Conservation (phyloP, 2,329 filamentous ascomycete genomes). For the Ophiocordyceps sinensis region DNA sequence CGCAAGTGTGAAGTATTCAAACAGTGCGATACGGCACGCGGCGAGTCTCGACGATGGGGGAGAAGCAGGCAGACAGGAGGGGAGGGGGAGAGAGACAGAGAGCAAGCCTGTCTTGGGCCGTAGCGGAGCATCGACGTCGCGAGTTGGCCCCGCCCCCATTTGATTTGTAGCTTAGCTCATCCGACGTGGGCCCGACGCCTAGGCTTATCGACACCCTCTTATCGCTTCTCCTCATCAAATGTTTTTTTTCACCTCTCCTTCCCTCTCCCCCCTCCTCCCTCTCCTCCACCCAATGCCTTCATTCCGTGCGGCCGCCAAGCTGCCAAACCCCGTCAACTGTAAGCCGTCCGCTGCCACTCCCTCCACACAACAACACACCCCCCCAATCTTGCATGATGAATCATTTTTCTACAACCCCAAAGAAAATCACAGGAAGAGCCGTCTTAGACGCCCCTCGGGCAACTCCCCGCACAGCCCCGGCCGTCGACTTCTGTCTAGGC, state of each 20-base stretch:
- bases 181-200: neutral
- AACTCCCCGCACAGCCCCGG: neutral
- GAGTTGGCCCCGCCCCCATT: neutral
- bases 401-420: slow-evolving; percentile 24
- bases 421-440: slow-evolving; percentile 28
- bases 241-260: too few species aligned
- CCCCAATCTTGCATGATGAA: slow-evolving; percentile 24
- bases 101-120: neutral
- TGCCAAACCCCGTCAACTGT: neutral
- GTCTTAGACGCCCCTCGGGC: slow-evolving; percentile 26
- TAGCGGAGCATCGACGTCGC: neutral
- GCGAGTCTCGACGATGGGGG: neutral
- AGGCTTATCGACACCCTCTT: too few species aligned
- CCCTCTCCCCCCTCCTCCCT: too few species aligned
- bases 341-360: neutral
- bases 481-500: neutral
- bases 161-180: neutral
- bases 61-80: neutral
- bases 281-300: too few species aligned
- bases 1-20: too few species aligned
- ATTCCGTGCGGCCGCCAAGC: too few species aligned
- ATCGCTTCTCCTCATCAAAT: too few species aligned
- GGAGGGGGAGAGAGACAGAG: neutral
- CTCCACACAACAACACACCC: too few species aligned
- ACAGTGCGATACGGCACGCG: too few species aligned